These are phyloP conservation scores for Cryptococcus wingfieldii DNA, from an alignment of 1,284 basidiomycete genomes.

Conservation along the genomic window DNA sequence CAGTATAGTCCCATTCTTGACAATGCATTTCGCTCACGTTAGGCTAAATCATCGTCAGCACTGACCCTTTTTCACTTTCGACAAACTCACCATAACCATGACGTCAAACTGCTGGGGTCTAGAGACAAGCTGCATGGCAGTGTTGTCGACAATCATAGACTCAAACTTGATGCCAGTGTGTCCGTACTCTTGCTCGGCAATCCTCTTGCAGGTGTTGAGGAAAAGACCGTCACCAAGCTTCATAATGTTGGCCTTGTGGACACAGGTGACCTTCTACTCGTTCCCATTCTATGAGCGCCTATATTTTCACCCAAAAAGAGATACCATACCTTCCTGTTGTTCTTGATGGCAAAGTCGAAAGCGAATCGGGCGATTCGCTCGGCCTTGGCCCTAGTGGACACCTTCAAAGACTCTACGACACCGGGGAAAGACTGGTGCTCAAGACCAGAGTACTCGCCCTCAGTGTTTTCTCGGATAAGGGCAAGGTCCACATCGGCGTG, in stretches of 20 bases:
- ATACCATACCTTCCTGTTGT: conserved; percentile 79
- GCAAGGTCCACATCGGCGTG: conserved; percentile 97
- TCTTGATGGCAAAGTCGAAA: conserved; percentile 99
- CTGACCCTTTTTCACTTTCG: neutral
- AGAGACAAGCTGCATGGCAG: conserved; percentile 97
- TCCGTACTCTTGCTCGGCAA: conserved; percentile 89
- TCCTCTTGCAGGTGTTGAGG: conserved; percentile 94
- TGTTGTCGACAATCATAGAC: conserved; percentile 99
- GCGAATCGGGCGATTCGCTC: conserved; percentile 97
- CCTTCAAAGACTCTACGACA: conserved; percentile 97
- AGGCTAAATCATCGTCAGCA: conserved; percentile 14
- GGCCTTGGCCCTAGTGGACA: conserved; percentile 90
- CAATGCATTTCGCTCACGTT: conserved; percentile 27
- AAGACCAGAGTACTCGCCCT: conserved; percentile 98
- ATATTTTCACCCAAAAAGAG: neutral
- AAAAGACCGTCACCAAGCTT: conserved; percentile 99
- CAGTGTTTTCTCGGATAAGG: conserved; percentile 99
- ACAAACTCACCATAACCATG: conserved; percentile 80
- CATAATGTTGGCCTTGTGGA: conserved; percentile 99
- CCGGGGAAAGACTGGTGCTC: conserved; percentile 98
- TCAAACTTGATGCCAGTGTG: conserved; percentile 86
- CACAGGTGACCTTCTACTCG: conserved; percentile 91
- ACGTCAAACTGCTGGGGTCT: conserved; percentile 95
- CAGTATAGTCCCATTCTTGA: neutral
- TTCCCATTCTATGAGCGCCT: neutral